Evolutionary conservation across 768 basidiomycete species (phyloP).

Genomic region (Lyophyllum decastes): DNA sequence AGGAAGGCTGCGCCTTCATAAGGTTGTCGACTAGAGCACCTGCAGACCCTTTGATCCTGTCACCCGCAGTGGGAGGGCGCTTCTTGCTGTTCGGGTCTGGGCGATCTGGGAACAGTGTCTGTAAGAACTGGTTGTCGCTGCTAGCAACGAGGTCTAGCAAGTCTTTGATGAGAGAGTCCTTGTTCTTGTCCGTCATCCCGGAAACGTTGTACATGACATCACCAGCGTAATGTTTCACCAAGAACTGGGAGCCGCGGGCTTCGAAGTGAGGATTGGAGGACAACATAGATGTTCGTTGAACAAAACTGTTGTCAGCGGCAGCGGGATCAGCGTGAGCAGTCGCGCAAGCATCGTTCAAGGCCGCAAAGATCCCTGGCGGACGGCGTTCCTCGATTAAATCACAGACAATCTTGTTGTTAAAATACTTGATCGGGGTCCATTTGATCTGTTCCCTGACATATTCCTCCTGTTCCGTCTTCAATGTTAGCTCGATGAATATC

Average conservation of each 20-base stretch:
- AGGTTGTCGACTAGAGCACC: constrained; percentile 95
- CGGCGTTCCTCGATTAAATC: constrained; percentile 96
- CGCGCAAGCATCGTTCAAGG: constrained; percentile 97
- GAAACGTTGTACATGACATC: constrained; percentile 97
- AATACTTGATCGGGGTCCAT: constrained; percentile 99
- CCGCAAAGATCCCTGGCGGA: constrained; percentile 96
- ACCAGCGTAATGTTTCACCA: constrained; percentile 96
- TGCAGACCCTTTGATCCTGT: constrained; percentile 97
- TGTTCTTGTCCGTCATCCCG: constrained; percentile 99
- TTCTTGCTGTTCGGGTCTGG: constrained; percentile 98
- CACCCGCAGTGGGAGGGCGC: constrained; percentile 95
- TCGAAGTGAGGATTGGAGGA: constrained; percentile 93
- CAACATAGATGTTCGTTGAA: constrained; percentile 83
- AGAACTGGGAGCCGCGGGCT: constrained; percentile 88
- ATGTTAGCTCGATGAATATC: constrained; percentile 97
- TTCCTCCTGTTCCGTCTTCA: constrained; percentile 99
- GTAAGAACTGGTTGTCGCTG: constrained; percentile 84
- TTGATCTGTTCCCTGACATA: constrained; percentile 98
- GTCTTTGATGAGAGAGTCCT: constrained; percentile 95
- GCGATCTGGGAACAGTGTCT: constrained; percentile 87
- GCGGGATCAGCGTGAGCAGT: constrained; percentile 97
- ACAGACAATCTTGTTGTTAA: constrained; percentile 98
- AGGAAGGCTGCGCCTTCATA: constrained; percentile 96
- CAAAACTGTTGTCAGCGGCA: constrained; percentile 96
- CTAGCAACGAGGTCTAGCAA: constrained; percentile 84